Base-by-base conservation (phyloP, 2,329 filamentous ascomycete genomes). In the Sarocladiaceae sp. region DNA sequence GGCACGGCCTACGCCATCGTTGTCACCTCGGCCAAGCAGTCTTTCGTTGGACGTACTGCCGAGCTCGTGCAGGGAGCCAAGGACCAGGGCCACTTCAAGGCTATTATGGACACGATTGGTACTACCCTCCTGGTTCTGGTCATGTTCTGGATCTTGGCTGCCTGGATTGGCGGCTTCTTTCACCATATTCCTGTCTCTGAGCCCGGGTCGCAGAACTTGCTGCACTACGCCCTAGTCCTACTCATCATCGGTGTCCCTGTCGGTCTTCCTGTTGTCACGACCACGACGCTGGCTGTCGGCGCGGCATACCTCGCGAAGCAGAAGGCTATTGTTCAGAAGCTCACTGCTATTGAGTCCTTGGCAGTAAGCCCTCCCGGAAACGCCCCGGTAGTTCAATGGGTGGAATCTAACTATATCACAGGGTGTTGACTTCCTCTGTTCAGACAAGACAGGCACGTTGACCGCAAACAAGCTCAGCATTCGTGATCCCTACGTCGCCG, bases 91-190 rank as follows among this genome's bases (percentile, higher is more conserved):
- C 82, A 86, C 67, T 86, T 86, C 78, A 87, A 88, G 72, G 83
- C 83, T 53, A 84, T 88, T 72, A 88, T 88, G 84, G 82, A 88
- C 76, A 83, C 78, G 60, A 88, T 88, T 59, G 83, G 83, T 66
- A 86, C 82, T 44, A 70, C 80, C 48, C 73, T 88, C 46, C 73
- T 88, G 55, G 82, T 88, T 55, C 72, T 88, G 50, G 84, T 88
- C 68, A 82, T 88, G 66, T 83, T 85, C 69, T 88, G 77, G 74
- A 85, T 88, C 63, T 72, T 88, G 56, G 69, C 77, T 46, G 74
- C 82, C 55, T 88, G 84, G 84, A 84, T 88, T 53, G 83, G 84
- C 65, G 83, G 82, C 63, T 88, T 88, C 76, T 87, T 80, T 77
- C 83, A 79, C 61, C 70, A 84, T 53, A 78, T 88, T 54, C 77